Conservation (phyloP, 495 filamentous ascomycete genomes). For the Talaromyces proteolyticus region DNA sequence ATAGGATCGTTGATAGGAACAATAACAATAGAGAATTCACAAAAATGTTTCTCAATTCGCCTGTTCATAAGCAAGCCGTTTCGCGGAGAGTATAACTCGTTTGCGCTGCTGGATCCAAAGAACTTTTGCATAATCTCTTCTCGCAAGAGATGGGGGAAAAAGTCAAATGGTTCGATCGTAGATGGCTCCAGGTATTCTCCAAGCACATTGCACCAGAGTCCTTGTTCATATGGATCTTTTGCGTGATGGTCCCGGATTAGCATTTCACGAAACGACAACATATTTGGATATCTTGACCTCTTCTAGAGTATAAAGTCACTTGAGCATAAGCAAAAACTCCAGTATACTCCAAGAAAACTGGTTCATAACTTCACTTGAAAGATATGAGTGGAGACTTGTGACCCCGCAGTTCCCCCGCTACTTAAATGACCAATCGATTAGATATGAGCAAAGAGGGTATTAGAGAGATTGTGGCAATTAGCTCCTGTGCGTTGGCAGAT, state of each 20-base stretch:
- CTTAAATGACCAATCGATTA: no score
- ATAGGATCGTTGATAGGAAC: background rate
- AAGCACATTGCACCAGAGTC: background rate
- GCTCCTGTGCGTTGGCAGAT: no score
- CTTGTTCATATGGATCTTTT: background rate
- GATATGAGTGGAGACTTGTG: no score
- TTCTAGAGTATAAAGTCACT: no score
- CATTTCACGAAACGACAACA: background rate
- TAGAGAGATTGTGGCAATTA: no score
- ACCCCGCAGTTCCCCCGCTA: no score
- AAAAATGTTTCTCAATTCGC: background rate
- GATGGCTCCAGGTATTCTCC: background rate
- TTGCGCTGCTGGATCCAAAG: background rate
- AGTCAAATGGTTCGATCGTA: conserved; percentile 10
- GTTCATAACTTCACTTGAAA: no score
- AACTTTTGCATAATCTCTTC: background rate
- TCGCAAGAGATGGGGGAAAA: background rate
- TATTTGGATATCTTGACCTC: background rate
- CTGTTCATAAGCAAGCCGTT: background rate
- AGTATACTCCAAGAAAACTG: no score
- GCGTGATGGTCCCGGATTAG: background rate
- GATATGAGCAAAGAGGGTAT: no score
- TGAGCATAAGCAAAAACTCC: no score
- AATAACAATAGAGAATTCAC: background rate
- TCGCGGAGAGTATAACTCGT: background rate